These are phyloP conservation scores for Penicillium goetzii DNA, from an alignment of 495 filamentous ascomycete genomes.

Conservation along the genomic window DNA sequence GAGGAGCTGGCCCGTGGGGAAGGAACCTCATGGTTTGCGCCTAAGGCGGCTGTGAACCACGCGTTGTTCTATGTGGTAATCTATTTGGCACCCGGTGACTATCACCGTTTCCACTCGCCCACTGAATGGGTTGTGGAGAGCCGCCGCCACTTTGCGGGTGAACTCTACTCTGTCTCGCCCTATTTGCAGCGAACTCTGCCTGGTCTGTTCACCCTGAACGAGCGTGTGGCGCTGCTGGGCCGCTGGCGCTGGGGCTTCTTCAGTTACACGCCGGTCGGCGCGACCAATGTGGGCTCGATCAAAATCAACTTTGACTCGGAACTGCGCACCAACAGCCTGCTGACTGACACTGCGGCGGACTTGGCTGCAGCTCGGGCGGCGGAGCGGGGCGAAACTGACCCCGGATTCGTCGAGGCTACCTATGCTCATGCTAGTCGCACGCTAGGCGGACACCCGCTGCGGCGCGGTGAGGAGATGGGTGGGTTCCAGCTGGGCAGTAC, in stretches of 20 bases:
- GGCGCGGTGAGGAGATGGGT: conserved; percentile 94
- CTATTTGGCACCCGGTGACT: conserved; percentile 98
- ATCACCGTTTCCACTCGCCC: conserved; percentile 97
- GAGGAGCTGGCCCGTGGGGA: conserved; percentile 79
- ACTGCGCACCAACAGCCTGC: conserved; percentile 86
- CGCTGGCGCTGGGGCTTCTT: conserved; percentile 98
- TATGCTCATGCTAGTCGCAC: conserved; percentile 78
- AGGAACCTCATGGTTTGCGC: conserved; percentile 73
- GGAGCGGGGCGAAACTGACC: conserved; percentile 74
- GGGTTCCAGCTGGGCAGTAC: conserved; percentile 96
- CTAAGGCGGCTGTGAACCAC: conserved; percentile 59
- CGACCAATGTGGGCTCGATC: conserved; percentile 98
- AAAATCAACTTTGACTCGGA: conserved; percentile 97
- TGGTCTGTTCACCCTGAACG: conserved; percentile 93
- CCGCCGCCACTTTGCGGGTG: conserved; percentile 93
- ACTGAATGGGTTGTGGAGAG: conserved; percentile 91
- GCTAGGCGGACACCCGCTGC: conserved; percentile 79
- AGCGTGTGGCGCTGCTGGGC: conserved; percentile 90
- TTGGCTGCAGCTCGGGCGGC: conserved; percentile 76
- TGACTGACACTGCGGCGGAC: conserved; percentile 87
- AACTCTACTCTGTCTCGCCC: conserved; percentile 91
- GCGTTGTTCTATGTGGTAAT: conserved; percentile 93
- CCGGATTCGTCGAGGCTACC: conserved; percentile 87
- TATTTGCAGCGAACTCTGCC: conserved; percentile 91
- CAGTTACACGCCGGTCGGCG: conserved; percentile 91